phyloP scores from a whole-genome alignment of 1,284 basidiomycete species.

The Kwoniella shivajii region DNA sequence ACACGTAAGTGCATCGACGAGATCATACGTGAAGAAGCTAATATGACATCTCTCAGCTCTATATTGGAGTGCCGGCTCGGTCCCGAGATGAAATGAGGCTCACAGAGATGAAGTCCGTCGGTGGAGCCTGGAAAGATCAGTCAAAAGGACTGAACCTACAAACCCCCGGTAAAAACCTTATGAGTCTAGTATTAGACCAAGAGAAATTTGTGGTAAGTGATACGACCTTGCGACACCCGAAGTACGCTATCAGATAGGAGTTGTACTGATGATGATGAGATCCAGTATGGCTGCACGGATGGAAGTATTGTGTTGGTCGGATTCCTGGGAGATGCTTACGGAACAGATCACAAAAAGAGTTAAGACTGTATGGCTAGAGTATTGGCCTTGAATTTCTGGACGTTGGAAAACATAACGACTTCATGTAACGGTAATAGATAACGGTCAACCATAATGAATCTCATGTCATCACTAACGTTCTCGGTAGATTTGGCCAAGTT shows the following conservation, averaged over 20 bases:
- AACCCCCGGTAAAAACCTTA: slow-evolving; percentile 40
- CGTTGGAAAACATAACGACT: not conserved
- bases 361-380: not conserved
- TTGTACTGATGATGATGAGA: not conserved
- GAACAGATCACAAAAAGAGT: not conserved
- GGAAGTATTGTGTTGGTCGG: slow-evolving; percentile 39
- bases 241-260: not conserved
- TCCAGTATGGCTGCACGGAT: slow-evolving; percentile 44
- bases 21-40: not conserved
- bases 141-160: slow-evolving; percentile 27
- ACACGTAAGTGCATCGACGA: slow-evolving; percentile 35
- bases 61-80: slow-evolving; percentile 9
- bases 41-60: slow-evolving; percentile 15
- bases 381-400: too few relatives aligned
- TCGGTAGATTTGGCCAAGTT: too few relatives aligned
- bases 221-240: not conserved
- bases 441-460: not conserved
- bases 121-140: slow-evolving; percentile 33
- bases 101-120: slow-evolving; percentile 30
- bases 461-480: not conserved
- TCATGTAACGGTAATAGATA: not conserved
- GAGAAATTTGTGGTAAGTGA: slow-evolving; percentile 44
- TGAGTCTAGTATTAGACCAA: slow-evolving; percentile 42
- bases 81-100: not conserved
- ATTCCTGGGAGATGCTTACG: slow-evolving; percentile 18